Percentiles rank a stretch among this genome's conserved stretches.
Evolutionary conservation across 2,329 filamentous ascomycete species (phyloP).

Genomic region (Colletotrichum gigasporum): DNA sequence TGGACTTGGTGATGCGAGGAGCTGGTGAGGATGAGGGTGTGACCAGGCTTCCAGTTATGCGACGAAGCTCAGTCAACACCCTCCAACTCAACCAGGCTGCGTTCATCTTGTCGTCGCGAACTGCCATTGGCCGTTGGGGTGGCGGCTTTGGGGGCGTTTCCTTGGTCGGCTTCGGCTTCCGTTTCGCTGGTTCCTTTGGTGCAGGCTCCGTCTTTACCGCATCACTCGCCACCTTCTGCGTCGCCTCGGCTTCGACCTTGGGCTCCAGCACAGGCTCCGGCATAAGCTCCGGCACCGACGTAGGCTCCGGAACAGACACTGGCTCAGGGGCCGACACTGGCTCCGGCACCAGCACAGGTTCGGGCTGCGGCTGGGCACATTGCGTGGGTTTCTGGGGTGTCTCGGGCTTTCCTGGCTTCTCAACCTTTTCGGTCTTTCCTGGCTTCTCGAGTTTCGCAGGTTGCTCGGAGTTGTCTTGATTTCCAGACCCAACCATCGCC

Average conservation of each 20-base stretch:
- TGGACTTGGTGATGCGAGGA: constrained; percentile 24
- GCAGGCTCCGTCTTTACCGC: background rate
- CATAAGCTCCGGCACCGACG: no score
- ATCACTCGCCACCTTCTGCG: background rate
- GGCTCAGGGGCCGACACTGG: no score
- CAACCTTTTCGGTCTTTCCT: background rate
- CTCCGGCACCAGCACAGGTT: no score
- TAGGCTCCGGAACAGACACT: no score
- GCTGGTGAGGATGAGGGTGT: background rate
- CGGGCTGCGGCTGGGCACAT: background rate
- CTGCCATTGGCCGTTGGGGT: constrained; percentile 48
- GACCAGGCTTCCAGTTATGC: constrained; percentile 40
- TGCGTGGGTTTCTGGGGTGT: background rate
- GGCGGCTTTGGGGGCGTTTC: constrained; percentile 32
- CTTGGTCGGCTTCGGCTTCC: background rate
- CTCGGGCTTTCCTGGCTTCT: background rate
- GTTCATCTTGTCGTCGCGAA: constrained; percentile 56
- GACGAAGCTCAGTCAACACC: constrained; percentile 50
- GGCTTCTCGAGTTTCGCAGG: background rate
- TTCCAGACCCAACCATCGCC: background rate
- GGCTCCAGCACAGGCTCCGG: no score
- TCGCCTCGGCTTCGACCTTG: background rate
- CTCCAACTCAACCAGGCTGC: constrained; percentile 55
- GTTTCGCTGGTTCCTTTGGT: background rate
- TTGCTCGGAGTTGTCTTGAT: background rate